These are phyloP conservation scores for Boletus sensibilis DNA, from an alignment of 768 basidiomycete species.

Conservation along the genomic window DNA sequence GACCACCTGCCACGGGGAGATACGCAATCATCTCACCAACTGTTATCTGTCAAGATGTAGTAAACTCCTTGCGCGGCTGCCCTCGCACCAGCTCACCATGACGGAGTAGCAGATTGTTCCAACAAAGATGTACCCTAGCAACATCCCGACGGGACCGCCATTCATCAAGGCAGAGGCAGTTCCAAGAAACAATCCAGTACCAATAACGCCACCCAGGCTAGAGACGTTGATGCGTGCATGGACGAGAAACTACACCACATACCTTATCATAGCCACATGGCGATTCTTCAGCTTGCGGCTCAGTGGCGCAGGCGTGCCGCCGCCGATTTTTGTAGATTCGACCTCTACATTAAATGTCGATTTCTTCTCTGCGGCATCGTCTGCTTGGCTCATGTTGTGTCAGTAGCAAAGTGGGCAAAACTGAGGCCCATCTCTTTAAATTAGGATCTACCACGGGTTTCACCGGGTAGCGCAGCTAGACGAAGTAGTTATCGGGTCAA, in stretches of 20 bases:
- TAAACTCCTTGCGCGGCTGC: background rate
- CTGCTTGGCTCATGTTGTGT: constrained; percentile 1
- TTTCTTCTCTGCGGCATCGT: background rate
- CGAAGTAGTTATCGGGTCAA: too few relatives aligned
- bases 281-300: constrained; percentile 28
- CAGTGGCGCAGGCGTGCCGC: background rate
- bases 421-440: background rate
- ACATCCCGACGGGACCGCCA: constrained; percentile 43
- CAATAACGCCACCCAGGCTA: constrained; percentile 37
- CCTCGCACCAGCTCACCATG: constrained; percentile 26
- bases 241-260: background rate
- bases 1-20: constrained; percentile 44
- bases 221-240: background rate
- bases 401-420: background rate
- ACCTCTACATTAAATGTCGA: background rate
- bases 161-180: constrained; percentile 30
- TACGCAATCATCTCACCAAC: constrained; percentile 44
- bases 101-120: constrained; percentile 34
- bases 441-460: too few relatives aligned
- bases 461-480: too few relatives aligned
- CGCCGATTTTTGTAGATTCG: background rate
- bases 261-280: constrained; percentile 31
- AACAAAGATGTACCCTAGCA: constrained; percentile 39
- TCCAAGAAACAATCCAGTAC: constrained; percentile 34
- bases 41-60: constrained; percentile 14